These are phyloP conservation scores for Linanthus parryae DNA, from an alignment of 148 eudicot species.

Conservation along the genomic window DNA sequence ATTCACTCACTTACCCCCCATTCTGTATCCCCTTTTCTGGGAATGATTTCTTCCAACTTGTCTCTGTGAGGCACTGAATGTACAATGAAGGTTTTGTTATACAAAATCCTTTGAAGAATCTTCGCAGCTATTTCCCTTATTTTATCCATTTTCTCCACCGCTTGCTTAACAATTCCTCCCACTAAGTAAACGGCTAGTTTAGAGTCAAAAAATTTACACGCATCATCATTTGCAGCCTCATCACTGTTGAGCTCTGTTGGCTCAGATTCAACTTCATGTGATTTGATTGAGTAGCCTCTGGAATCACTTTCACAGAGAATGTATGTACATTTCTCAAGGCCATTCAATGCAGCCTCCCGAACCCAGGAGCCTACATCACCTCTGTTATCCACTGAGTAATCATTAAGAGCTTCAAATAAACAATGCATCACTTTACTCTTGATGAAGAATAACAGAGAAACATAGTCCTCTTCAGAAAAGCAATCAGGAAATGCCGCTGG, in stretches of 20 bases:
- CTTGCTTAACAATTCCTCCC: slow-evolving; percentile 72
- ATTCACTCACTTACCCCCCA: slow-evolving; percentile 72
- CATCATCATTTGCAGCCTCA: slow-evolving; percentile 12
- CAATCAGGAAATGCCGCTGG: slow-evolving; percentile 23
- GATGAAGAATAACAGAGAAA: slow-evolving; percentile 37
- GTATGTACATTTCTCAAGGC: slow-evolving; percentile 83
- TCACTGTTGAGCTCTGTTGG: slow-evolving; percentile 19
- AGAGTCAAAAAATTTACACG: slow-evolving; percentile 41
- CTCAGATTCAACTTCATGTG: slow-evolving; percentile 11
- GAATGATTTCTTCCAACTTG: slow-evolving; percentile 49
- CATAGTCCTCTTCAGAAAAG: slow-evolving; percentile 31
- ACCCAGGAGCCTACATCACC: slow-evolving; percentile 99
- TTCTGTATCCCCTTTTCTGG: slow-evolving; percentile 38
- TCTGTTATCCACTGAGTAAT: slow-evolving; percentile 91
- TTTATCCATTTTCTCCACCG: slow-evolving; percentile 95
- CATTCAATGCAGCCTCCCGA: slow-evolving; percentile 93
- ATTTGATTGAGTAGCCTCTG: slow-evolving; percentile 12
- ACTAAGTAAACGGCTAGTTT: slow-evolving; percentile 60
- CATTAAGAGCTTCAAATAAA: slow-evolving; percentile 81
- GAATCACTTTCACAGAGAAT: slow-evolving; percentile 63
- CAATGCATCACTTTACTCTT: slow-evolving; percentile 70
- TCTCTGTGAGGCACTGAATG: slow-evolving; percentile 68
- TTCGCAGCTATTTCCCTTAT: slow-evolving; percentile 80
- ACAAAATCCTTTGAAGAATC: slow-evolving; percentile 70
- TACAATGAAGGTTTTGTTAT: slow-evolving; percentile 42